Evolutionary conservation across 257 asterid genomes (phyloP).

Genomic region (Lantana camara): DNA sequence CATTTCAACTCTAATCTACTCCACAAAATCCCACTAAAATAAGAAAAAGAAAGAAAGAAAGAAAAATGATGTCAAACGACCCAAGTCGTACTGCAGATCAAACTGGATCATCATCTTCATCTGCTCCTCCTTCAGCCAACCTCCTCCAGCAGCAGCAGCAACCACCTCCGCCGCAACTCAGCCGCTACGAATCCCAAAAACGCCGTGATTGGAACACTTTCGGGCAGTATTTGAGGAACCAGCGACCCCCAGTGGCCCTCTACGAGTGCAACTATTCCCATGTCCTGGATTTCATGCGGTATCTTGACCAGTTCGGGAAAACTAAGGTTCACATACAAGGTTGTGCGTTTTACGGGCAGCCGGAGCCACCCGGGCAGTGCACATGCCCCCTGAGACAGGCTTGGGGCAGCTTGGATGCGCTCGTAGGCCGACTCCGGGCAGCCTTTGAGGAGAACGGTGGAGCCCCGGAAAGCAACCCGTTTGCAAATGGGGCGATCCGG

Average conservation of each 20-base stretch:
- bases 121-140: conserved; percentile 6
- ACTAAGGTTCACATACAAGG: conserved; percentile 82
- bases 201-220: conserved; percentile 93
- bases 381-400: conserved; percentile 79
- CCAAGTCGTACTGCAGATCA: conserved; percentile 24
- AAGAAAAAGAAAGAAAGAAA: neutral
- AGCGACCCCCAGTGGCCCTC: conserved; percentile 62
- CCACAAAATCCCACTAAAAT: neutral
- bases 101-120: conserved; percentile 18
- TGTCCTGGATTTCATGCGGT: conserved; percentile 70
- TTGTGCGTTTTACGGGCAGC: conserved; percentile 71
- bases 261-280: conserved; percentile 65
- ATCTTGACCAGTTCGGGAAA: conserved; percentile 88
- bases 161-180: conserved; percentile 43
- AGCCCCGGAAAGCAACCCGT: conserved; percentile 65
- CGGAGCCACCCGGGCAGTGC: conserved; percentile 75
- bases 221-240: conserved; percentile 76
- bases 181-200: conserved; percentile 81
- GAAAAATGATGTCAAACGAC: conserved; percentile 53
- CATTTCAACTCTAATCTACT: neutral
- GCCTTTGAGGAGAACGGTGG: conserved; percentile 95
- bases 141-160: conserved; percentile 15
- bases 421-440: conserved; percentile 73
- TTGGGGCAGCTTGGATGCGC: conserved; percentile 94
- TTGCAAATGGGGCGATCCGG: conserved; percentile 74